Percentiles rank a stretch among this genome's conserved stretches.
Evolutionary conservation across 2,329 filamentous ascomycete species (phyloP).

Genomic region (Xylariomycetidae sp.): DNA sequence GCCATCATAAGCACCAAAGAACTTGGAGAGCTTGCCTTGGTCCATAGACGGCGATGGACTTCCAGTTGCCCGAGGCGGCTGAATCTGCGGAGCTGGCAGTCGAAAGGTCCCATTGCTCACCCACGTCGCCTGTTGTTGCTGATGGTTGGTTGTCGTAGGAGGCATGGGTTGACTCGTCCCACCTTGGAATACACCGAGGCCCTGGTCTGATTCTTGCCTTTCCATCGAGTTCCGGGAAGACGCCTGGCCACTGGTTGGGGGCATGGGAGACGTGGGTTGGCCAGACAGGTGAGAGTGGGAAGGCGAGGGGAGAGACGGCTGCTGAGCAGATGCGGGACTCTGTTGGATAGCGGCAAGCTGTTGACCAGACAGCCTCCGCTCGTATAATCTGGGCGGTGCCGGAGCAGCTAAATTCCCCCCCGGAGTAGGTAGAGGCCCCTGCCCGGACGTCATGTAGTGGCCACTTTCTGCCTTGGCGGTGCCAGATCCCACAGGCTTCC

Average conservation of each 20-base stretch:
- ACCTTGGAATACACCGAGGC: slow-evolving; percentile 9
- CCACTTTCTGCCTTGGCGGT: slow-evolving; percentile 14
- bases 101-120: too few species aligned
- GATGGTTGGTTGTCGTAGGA: too few species aligned
- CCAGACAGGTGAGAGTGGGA: slow-evolving; percentile 16
- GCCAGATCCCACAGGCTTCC: slow-evolving; percentile 26
- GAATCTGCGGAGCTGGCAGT: slow-evolving; percentile 3
- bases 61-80: slow-evolving; percentile 11
- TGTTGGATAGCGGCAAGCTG: slow-evolving; percentile 15
- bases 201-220: slow-evolving; percentile 9
- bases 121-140: too few species aligned
- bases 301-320: slow-evolving; percentile 22
- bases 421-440: slow-evolving; percentile 4
- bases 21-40: slow-evolving; percentile 19
- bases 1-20: slow-evolving; percentile 20
- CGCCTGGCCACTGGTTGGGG: slow-evolving; percentile 13
- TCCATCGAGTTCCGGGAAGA: slow-evolving; percentile 9
- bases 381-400: slow-evolving; percentile 12
- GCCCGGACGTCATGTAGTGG: slow-evolving; percentile 10
- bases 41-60: slow-evolving; percentile 17
- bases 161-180: slow-evolving; percentile 6
- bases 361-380: slow-evolving; percentile 14
- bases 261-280: too few species aligned
- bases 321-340: slow-evolving; percentile 18
- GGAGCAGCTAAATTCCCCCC: slow-evolving; percentile 7